Percentiles rank a stretch among this genome's conserved stretches.
phyloP scores from a whole-genome alignment of 345 rosid genomes.

The Pugionium cornutum region DNA sequence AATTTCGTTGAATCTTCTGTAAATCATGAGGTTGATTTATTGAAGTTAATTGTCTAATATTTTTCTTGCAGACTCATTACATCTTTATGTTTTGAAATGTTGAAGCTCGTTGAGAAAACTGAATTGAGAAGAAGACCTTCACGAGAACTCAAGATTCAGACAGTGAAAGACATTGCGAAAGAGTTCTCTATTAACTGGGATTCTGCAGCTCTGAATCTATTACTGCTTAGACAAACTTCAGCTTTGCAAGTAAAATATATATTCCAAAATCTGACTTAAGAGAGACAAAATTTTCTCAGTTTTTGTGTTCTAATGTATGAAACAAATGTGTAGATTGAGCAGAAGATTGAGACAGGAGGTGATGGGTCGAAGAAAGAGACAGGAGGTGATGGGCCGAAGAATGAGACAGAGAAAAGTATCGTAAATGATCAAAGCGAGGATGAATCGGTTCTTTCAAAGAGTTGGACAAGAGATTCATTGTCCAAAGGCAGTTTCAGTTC shows the following conservation, averaged over 20 bases:
- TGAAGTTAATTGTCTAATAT: not conserved
- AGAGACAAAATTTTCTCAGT: constrained; percentile 34
- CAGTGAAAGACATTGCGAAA: constrained; percentile 54
- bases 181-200: constrained; percentile 71
- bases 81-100: too few relatives aligned
- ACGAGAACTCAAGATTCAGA: constrained; percentile 60
- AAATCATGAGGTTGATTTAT: constrained; percentile 56
- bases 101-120: constrained; percentile 58
- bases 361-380: constrained; percentile 32
- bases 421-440: constrained; percentile 45
- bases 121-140: constrained; percentile 38
- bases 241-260: constrained; percentile 25
- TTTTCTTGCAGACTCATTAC: constrained; percentile 2
- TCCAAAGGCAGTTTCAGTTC: constrained; percentile 51
- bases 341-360: constrained; percentile 35
- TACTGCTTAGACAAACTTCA: constrained; percentile 46
- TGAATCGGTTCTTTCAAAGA: constrained; percentile 39
- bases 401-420: constrained; percentile 15
- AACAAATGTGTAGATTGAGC: constrained; percentile 29
- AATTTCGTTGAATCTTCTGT: constrained; percentile 44
- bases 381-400: constrained; percentile 20
- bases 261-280: not conserved
- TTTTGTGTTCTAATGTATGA: constrained; percentile 12
- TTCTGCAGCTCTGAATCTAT: constrained; percentile 56
- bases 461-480: constrained; percentile 33